phyloP scores from a whole-genome alignment of 2,329 filamentous ascomycete genomes.

The Berkeleyomyces basicola region DNA sequence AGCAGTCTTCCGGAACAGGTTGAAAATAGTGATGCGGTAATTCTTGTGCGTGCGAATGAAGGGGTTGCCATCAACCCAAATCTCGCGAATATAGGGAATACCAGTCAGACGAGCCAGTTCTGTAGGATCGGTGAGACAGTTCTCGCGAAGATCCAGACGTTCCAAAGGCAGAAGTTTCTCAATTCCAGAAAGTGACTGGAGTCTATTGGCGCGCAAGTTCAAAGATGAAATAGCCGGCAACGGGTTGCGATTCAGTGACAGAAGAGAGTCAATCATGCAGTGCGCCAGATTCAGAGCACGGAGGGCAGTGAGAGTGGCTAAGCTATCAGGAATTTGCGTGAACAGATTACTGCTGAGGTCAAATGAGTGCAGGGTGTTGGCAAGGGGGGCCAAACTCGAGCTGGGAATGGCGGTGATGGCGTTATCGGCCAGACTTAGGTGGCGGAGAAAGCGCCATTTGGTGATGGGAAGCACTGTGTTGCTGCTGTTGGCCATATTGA shows the following conservation, averaged over 20 bases:
- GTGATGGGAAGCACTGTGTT: conserved; percentile 49
- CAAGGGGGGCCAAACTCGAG: conserved; percentile 61
- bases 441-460: conserved; percentile 90
- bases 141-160: conserved; percentile 79
- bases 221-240: conserved; percentile 85
- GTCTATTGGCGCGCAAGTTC: conserved; percentile 76
- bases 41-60: conserved; percentile 75
- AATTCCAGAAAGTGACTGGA: conserved; percentile 74
- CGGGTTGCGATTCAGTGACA: conserved; percentile 70
- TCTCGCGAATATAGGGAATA: conserved; percentile 78
- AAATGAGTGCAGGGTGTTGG: conserved; percentile 77
- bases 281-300: conserved; percentile 85
- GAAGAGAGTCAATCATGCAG: conserved; percentile 92
- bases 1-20: conserved; percentile 77
- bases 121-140: conserved; percentile 74
- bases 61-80: conserved; percentile 85
- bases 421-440: conserved; percentile 85
- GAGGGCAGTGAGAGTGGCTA: conserved; percentile 73
- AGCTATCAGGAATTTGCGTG: conserved; percentile 79
- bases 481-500: conserved; percentile 36
- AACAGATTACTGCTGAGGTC: conserved; percentile 90
- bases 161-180: conserved; percentile 81
- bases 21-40: conserved; percentile 86
- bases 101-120: conserved; percentile 80
- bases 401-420: conserved; percentile 65